phyloP scores from a whole-genome alignment of 177 flowering plant species.

The Vitis hybrid region DNA sequence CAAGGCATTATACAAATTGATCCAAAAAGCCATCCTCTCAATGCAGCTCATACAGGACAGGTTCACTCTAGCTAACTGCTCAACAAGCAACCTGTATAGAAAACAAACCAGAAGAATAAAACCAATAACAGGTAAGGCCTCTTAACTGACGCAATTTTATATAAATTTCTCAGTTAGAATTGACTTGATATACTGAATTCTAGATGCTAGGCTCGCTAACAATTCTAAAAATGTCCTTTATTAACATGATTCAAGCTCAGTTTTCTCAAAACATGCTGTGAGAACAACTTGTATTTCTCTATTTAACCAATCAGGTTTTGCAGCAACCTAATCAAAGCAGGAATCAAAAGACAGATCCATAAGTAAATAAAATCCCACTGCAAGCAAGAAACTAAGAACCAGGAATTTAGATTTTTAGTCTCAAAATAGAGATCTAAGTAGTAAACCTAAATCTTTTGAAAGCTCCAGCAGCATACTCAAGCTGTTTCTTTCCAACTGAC shows the following conservation, averaged over 20 bases:
- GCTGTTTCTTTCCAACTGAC: conserved; percentile 49
- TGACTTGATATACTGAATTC: too few species aligned
- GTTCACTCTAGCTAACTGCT: conserved; percentile 40
- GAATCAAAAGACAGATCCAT: neutral
- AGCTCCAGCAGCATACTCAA: conserved; percentile 44
- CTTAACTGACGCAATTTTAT: neutral
- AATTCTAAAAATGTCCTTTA: too few species aligned
- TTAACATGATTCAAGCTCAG: too few species aligned
- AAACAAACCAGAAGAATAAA: neutral
- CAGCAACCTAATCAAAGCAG: neutral
- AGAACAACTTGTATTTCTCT: neutral
- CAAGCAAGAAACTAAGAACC: neutral
- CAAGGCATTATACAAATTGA: conserved; percentile 48
- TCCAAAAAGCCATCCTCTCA: conserved; percentile 54
- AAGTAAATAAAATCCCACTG: too few species aligned
- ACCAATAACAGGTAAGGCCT: neutral
- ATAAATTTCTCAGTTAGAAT: neutral
- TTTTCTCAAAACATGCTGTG: too few species aligned
- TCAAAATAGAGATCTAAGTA: neutral
- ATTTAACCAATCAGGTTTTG: neutral
- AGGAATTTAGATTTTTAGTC: conserved; percentile 1
- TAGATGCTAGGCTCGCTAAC: too few species aligned
- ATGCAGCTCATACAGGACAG: conserved; percentile 29
- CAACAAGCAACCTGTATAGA: conserved; percentile 28
- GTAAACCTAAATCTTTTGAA: conserved; percentile 39